A percentile compares a stretch with the other conserved stretches of the same genome.
Conservation (phyloP, 2,329 filamentous ascomycete species). For the Aspergillus udagawae region DNA sequence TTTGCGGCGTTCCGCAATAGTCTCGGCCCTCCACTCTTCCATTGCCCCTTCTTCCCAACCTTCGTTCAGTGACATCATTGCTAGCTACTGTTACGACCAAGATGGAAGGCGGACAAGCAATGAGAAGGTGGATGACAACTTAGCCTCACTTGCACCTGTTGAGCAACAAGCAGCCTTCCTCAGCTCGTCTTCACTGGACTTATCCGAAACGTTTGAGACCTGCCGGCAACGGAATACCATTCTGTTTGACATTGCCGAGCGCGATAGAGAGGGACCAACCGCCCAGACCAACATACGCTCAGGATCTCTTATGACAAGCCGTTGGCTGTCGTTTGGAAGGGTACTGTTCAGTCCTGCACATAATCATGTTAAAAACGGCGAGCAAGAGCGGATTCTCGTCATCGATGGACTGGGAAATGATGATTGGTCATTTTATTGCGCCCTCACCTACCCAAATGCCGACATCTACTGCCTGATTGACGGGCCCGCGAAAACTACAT, state of each 20-base stretch:
- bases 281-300: slow-evolving; percentile 46
- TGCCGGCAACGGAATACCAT: slow-evolving; percentile 31
- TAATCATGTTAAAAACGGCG: slow-evolving; percentile 38
- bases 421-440: slow-evolving; percentile 51
- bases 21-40: slow-evolving; percentile 48
- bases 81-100: slow-evolving; percentile 43
- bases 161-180: slow-evolving; percentile 25
- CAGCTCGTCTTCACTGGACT: slow-evolving; percentile 21
- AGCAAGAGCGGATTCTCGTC: slow-evolving; percentile 44
- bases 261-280: slow-evolving; percentile 37
- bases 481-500: slow-evolving; percentile 28
- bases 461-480: slow-evolving; percentile 43
- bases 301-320: slow-evolving; percentile 49
- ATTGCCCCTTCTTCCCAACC: slow-evolving; percentile 49
- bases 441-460: slow-evolving; percentile 45
- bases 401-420: slow-evolving; percentile 50
- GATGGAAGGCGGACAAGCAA: slow-evolving; percentile 21
- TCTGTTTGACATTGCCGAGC: slow-evolving; percentile 39
- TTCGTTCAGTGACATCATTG: slow-evolving; percentile 52
- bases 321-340: slow-evolving; percentile 49
- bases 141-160: slow-evolving; percentile 16
- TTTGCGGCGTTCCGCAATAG: slow-evolving; percentile 49
- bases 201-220: slow-evolving; percentile 22
- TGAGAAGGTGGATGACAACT: slow-evolving; percentile 15
- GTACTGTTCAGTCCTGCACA: slow-evolving; percentile 50